Percentiles rank a stretch among this genome's conserved stretches.
Conservation (phyloP, 805 yeast species). For the Zygotorulaspora florentina region DNA sequence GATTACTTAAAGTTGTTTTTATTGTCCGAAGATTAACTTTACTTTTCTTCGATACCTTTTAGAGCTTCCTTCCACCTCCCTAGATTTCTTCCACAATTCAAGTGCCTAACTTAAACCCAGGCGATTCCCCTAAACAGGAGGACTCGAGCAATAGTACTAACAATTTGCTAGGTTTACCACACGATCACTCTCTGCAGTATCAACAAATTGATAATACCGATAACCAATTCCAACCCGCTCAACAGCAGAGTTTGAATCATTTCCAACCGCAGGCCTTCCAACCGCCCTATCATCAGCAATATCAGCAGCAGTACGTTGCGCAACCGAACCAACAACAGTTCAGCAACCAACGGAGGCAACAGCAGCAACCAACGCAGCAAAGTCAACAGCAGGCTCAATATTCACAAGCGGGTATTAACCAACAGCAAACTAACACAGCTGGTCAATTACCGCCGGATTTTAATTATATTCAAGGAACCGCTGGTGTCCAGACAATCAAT, state of each 20-base stretch:
- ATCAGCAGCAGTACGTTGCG: constrained; percentile 8
- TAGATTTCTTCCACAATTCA: constrained; percentile 20
- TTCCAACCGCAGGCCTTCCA: constrained; percentile 18
- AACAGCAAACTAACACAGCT: constrained; percentile 7
- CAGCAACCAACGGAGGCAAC: constrained; percentile 1
- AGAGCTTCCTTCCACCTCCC: constrained; percentile 6
- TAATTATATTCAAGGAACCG: constrained; percentile 15
- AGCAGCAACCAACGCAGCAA: constrained; percentile 10
- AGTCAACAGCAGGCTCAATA: constrained; percentile 8
- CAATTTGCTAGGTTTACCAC: constrained; percentile 16
- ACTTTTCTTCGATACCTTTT: constrained; percentile 1
- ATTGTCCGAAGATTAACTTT: background rate
- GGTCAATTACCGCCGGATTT: constrained; percentile 21
- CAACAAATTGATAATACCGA: constrained; percentile 23
- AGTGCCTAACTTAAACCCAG: constrained; percentile 15
- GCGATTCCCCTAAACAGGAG: constrained; percentile 23
- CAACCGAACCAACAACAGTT: constrained; percentile 6
- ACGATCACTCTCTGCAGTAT: constrained; percentile 25
- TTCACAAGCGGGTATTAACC: constrained; percentile 4
- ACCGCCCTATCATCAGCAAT: constrained; percentile 16
- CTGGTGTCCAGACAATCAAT: constrained; percentile 17
- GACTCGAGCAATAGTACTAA: constrained; percentile 17
- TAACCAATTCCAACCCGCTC: constrained; percentile 12
- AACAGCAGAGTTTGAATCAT: constrained; percentile 17
- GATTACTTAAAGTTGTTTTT: no score